phyloP scores from a whole-genome alignment of 768 basidiomycete species.

The Lactarius akahatsu region DNA sequence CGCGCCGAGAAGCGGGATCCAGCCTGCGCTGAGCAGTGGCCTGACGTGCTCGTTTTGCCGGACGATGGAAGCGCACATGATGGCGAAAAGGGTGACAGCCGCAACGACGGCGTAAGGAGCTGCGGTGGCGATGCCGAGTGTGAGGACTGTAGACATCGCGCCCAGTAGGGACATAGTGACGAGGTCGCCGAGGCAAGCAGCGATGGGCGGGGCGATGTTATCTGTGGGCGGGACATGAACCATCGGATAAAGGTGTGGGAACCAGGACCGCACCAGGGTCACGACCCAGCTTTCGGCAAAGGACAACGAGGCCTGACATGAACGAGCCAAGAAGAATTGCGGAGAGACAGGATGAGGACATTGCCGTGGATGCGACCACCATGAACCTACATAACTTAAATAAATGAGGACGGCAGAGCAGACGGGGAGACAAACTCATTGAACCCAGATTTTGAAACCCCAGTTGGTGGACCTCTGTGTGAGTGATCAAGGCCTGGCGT shows the following conservation, averaged over 20 bases:
- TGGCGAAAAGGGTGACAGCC: slow-evolving; percentile 47
- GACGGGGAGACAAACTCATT: slow-evolving; percentile 22
- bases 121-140: slow-evolving; percentile 62
- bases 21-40: slow-evolving; percentile 77
- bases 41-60: slow-evolving; percentile 66
- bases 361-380: slow-evolving; percentile 73
- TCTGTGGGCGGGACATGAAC: slow-evolving; percentile 46
- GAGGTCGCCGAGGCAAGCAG: slow-evolving; percentile 89
- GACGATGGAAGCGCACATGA: slow-evolving; percentile 54
- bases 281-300: slow-evolving; percentile 69
- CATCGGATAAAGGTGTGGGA: neutral
- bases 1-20: slow-evolving; percentile 87
- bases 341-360: slow-evolving; percentile 78
- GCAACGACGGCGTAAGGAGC: slow-evolving; percentile 56
- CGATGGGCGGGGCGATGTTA: slow-evolving; percentile 94
- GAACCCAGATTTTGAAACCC: slow-evolving; percentile 24
- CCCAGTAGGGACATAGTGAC: slow-evolving; percentile 85
- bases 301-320: slow-evolving; percentile 81
- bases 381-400: slow-evolving; percentile 51
- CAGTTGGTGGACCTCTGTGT: slow-evolving; percentile 1
- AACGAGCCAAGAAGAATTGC: slow-evolving; percentile 84
- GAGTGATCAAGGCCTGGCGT: neutral
- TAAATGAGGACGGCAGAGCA: neutral
- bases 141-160: slow-evolving; percentile 67
- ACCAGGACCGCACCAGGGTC: slow-evolving; percentile 68